These are phyloP conservation scores for Panaeolus cyanescens DNA, from an alignment of 768 basidiomycete species.

Conservation along the genomic window DNA sequence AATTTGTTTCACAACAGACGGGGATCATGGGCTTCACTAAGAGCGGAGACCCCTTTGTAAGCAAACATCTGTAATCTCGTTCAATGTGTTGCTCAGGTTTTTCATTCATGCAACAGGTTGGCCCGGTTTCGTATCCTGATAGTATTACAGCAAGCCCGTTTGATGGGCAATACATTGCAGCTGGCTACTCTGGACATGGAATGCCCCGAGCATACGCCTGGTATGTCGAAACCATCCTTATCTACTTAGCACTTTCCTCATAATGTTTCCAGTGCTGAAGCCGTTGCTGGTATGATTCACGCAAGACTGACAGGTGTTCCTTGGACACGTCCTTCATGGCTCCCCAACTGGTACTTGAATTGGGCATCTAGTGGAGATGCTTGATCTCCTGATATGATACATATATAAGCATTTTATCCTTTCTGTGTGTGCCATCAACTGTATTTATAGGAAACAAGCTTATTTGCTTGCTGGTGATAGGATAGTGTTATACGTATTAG, in stretches of 20 bases:
- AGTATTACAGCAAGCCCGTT: constrained; percentile 30
- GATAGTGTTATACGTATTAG: too few species aligned
- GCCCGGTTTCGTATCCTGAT: constrained; percentile 45
- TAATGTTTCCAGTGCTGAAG: constrained; percentile 53
- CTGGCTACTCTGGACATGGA: constrained; percentile 77
- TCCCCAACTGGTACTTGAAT: constrained; percentile 58
- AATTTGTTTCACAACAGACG: constrained; percentile 44
- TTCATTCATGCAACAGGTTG: constrained; percentile 45
- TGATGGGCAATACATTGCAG: constrained; percentile 69
- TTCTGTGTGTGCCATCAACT: too few species aligned
- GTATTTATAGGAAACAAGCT: not conserved
- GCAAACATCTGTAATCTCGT: constrained; percentile 21
- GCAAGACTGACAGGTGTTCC: constrained; percentile 42
- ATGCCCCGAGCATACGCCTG: constrained; percentile 79
- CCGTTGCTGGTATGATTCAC: constrained; percentile 57
- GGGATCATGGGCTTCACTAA: constrained; percentile 82
- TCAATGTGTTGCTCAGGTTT: not conserved
- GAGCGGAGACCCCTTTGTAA: constrained; percentile 65
- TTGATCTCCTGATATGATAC: too few species aligned
- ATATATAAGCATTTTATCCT: too few species aligned
- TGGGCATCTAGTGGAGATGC: constrained; percentile 6
- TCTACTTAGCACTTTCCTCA: not conserved
- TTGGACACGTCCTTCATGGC: constrained; percentile 63
- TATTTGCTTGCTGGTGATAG: too few species aligned
- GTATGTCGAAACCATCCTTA: constrained; percentile 33